Evolutionary conservation across 1,139 yeast species (phyloP), one percentile per base, ranked within the genome.

Genomic region (Yamadazyma sp.): DNA sequence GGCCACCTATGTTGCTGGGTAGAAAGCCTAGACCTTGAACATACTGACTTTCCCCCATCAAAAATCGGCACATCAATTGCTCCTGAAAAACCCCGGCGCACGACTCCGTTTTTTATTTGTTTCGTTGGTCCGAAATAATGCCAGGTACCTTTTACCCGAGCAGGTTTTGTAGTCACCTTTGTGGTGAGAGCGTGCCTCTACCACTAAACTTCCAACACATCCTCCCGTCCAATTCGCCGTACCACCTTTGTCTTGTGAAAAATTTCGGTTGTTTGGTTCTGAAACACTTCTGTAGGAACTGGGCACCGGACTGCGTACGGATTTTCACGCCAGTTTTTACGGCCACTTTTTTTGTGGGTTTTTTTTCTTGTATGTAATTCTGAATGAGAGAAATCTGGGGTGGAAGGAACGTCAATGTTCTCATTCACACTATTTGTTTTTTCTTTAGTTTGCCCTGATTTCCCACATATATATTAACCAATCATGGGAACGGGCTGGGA

Each of bases 401-500:
- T 34, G 37, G 27, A 34, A 33, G 36, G 36, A 33, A 25, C 14
- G 3, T 15, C n/a, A 17, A 10, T 15, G 31, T 20, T 15, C 15
- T 26, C 15, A 26, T n/a, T n/a, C n/a, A n/a, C n/a, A n/a, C n/a
- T n/a, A n/a, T n/a, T n/a, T n/a, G 29, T 11, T 6, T 26, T 26
- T 12, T 12, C 12, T 26, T 26, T 26, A 12, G n/a, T n/a, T n/a
- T n/a, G n/a, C n/a, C n/a, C 29, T 26, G 8, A 11, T 29, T 26
- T 12, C 5, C n/a, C n/a, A 27, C 6, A 27, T 14, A 27, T 8
- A 28, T 3, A 12, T 28, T 17, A 20, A 32, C 12, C 4, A 22
- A 35, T 17, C n/a, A 68, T 69, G 74, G 73, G 73, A 23, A 66
- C 73, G 6, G 72, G 69, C 16, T 72, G 78, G 78, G 67, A 70